These are phyloP conservation scores for Medicago truncatula DNA, from an alignment of 306 rosid genomes.

Conservation along the genomic window MtrunA17r5.0-ANR NC_053049.1:5046001-5046500, in stretches of 20 bases:
- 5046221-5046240: constrained; percentile 41
- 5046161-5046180: constrained; percentile 47
- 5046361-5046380: constrained; percentile 8
- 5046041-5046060: constrained; percentile 32
- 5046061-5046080: constrained; percentile 39
- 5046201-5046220: constrained; percentile 47
- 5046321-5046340: constrained; percentile 10
- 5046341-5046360: constrained; percentile 13
- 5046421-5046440: background rate
- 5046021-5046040: constrained; percentile 66
- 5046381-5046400: background rate
- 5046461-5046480: background rate
- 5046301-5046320: constrained; percentile 33
- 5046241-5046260: constrained; percentile 38
- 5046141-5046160: constrained; percentile 22
- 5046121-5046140: constrained; percentile 39
- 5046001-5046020: constrained; percentile 67
- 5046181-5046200: constrained; percentile 48
- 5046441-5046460: too few species aligned
- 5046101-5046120: constrained; percentile 46
- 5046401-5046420: too few species aligned
- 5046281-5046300: constrained; percentile 42
- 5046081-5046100: constrained; percentile 41
- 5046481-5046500: too few species aligned
- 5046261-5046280: constrained; percentile 39